Percentiles rank a stretch among this genome's conserved stretches.
Evolutionary conservation across 148 eudicot genomes (phyloP).

Genomic region (Silene conica): DNA sequence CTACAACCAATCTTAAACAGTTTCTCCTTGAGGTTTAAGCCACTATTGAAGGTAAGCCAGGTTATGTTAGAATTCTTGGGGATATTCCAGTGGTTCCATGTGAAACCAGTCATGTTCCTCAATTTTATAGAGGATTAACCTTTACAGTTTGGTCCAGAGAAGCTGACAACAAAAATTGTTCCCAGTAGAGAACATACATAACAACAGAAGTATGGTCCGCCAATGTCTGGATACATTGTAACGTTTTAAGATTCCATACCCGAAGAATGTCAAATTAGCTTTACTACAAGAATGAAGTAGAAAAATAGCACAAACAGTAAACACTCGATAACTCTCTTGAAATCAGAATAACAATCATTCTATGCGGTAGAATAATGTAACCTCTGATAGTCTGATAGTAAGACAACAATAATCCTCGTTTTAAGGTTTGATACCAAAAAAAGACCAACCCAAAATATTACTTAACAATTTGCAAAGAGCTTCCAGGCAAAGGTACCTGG

Average conservation of each 20-base stretch:
- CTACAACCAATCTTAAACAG: too few species aligned
- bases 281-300: too few species aligned
- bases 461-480: not conserved
- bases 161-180: slow-evolving; percentile 83
- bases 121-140: slow-evolving; percentile 32
- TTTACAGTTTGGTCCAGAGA: slow-evolving; percentile 85
- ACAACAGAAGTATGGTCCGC: slow-evolving; percentile 77
- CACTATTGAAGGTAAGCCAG: too few species aligned
- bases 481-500: slow-evolving; percentile 41
- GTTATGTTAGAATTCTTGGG: too few species aligned
- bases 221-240: slow-evolving; percentile 83
- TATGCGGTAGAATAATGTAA: too few species aligned
- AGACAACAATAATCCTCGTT: too few species aligned
- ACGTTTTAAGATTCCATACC: slow-evolving; percentile 95
- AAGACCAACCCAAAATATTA: not conserved
- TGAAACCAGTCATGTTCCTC: slow-evolving; percentile 1
- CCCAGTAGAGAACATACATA: slow-evolving; percentile 98
- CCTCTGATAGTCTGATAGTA: too few species aligned
- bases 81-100: too few species aligned
- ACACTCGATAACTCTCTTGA: not conserved
- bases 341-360: too few species aligned
- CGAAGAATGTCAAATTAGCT: slow-evolving; percentile 27
- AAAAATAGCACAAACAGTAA: too few species aligned
- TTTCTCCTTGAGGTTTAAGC: too few species aligned
- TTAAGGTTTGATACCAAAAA: too few species aligned